Evolutionary conservation across 257 asterid species (phyloP), one percentile per base, ranked within the genome.

Genomic region (Nicotiana knightiana): DNA sequence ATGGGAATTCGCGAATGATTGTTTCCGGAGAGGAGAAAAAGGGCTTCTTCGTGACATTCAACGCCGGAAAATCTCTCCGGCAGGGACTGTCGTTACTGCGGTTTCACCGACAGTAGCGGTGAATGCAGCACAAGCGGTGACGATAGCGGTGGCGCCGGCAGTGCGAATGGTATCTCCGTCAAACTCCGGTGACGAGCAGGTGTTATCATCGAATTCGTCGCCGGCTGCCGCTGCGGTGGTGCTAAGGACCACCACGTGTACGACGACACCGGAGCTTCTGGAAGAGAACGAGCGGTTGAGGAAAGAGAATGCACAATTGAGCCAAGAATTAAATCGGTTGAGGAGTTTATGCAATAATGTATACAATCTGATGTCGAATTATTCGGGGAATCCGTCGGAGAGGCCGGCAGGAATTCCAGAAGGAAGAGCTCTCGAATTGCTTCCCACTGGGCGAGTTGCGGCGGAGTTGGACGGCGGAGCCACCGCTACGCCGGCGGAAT

Each of bases 1-100:
- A 59, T 95, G 98, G 99, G 99, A 95, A 61, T 93, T 95, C 21
- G 94, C 94, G 0, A 89, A 93, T 85, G 95, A 93, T 10, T 93
- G 88, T 82, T 93, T 95, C 21, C 84, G 78, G 67, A 87, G 87
- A 82, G 98, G 97, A 57, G 92, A 92, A 37, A 92, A 92, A 67
- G 88, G 86, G 9, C 71, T 93, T 17, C 87, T 95, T 2, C 90
- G 80, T 82, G 93, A 92, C 21, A 95, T 93, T 77, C 97, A 91
- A 6, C 95, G 99, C 83, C 90, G 98, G 84, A 92, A 93, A 84
- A 88, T 93, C 16, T 82, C 93, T 3, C 10, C 86, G 66, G 70
- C 84, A n/a, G n/a, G 81, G 1, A 37, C 83, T 7, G 77, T 88
- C 0, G 61, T 85, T 5, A 59, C 76, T 4, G 32, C 81, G 9